Percentiles rank a stretch among this genome's conserved stretches.
phyloP scores from a whole-genome alignment of 345 rosid species.

The Sonneratia alba region DNA sequence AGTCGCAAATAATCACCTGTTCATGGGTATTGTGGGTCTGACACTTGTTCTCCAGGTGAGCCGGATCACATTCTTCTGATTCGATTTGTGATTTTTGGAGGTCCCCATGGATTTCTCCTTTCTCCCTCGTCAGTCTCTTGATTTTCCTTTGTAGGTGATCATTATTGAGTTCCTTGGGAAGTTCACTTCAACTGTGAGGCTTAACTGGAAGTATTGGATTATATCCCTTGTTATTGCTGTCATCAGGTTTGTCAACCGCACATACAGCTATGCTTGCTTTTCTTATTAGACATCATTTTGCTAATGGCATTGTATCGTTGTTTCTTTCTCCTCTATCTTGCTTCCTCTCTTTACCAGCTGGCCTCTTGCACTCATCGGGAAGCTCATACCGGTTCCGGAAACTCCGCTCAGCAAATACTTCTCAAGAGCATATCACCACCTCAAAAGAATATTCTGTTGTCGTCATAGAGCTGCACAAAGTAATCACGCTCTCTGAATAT shows the following conservation, averaged over 20 bases:
- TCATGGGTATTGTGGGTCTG: slow-evolving; percentile 64
- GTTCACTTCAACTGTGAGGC: slow-evolving; percentile 64
- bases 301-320: neutral
- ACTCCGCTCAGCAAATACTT: slow-evolving; percentile 34
- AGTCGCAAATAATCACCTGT: slow-evolving; percentile 56
- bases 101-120: neutral
- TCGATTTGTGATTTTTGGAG: neutral
- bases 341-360: slow-evolving; percentile 38
- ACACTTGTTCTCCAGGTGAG: slow-evolving; percentile 77
- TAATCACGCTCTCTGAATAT: slow-evolving; percentile 9
- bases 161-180: slow-evolving; percentile 76
- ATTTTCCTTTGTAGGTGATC: slow-evolving; percentile 33
- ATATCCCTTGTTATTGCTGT: slow-evolving; percentile 48
- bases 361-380: slow-evolving; percentile 79
- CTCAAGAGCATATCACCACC: neutral
- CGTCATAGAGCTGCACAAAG: slow-evolving; percentile 7
- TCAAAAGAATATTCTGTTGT: neutral
- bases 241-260: slow-evolving; percentile 34
- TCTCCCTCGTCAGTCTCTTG: neutral
- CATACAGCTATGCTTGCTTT: neutral
- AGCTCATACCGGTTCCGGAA: slow-evolving; percentile 61
- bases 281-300: neutral
- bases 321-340: neutral
- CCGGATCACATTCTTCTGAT: neutral
- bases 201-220: slow-evolving; percentile 79